Evolutionary conservation across 345 rosid species (phyloP), one percentile per base, ranked within the genome.

Genomic region (Syzygium jambos): DNA sequence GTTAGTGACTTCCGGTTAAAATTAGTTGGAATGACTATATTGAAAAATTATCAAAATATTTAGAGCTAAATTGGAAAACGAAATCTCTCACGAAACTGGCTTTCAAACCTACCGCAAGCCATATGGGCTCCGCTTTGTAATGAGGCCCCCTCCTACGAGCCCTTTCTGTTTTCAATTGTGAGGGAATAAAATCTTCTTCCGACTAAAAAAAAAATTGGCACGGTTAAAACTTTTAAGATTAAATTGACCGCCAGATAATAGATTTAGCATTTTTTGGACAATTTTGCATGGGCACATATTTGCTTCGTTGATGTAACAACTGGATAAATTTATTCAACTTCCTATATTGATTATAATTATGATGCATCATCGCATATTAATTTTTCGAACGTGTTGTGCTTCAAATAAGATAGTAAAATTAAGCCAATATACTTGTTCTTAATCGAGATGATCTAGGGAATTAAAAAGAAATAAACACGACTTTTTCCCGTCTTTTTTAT

Each of bases 1-100:
- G 9, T 16, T 1, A 65, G 2, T 15, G 4, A 30, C 29, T 30
- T 16, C 0, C 2, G 0, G 41, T 11, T 9, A 29, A n/a, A 63
- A 65, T 15, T 29, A 14, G 2, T 6, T 2, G 1, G 0, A 30
- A 63, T 0, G 4, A n/a, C 16, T n/a, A 63, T 14, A 63, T 29
- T n/a, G 30, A 59, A 61, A n/a, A 13, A 12, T 63, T 0, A 1
- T 7, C 3, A 65, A 4, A 30, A 15, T 29, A 0, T 15, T 63
- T 2, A 2, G 0, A 0, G 30, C 0, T 2, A 65, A 63, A 16
- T 15, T 30, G 0, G 0, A 1, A 16, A 4, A 30, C 7, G 7
- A 43, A 43, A 43, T 43, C 46, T 43, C 46, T 5, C 46, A 43
- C 7, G 7, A 43, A 43, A 6, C 7, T 43, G 7, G 46, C 46